Conservation (phyloP, 345 rosid genomes). For the Bruguiera parviflora region DNA sequence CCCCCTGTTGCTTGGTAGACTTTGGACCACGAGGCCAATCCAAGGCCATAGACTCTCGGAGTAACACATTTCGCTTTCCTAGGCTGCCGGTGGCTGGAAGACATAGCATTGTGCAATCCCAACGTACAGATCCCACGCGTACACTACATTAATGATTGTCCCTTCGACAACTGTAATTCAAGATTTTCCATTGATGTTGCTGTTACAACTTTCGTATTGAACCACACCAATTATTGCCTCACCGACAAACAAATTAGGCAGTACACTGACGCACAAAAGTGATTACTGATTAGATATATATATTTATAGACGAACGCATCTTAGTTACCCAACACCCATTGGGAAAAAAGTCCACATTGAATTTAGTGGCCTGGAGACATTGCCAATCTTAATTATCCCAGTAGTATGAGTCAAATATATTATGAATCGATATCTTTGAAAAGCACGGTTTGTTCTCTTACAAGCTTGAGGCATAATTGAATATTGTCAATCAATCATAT, state of each 20-base stretch:
- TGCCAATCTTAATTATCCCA: neutral
- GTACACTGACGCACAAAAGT: neutral
- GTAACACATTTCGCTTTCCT: slow-evolving; percentile 1
- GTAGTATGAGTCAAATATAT: neutral
- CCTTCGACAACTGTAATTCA: slow-evolving; percentile 3
- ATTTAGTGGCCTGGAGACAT: neutral
- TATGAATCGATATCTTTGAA: neutral
- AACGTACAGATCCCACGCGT: neutral
- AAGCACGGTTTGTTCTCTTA: neutral
- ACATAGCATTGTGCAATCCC: neutral
- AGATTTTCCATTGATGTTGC: neutral
- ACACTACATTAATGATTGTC: slow-evolving; percentile 3
- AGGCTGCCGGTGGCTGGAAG: neutral
- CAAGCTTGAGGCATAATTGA: too few relatives aligned
- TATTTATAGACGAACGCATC: neutral
- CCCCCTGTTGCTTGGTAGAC: too few relatives aligned
- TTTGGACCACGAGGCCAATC: too few relatives aligned
- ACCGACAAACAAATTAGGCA: neutral
- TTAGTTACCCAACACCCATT: neutral
- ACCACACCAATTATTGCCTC: neutral
- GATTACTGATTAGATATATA: neutral
- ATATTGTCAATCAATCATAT: neutral
- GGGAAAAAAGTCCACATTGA: too few relatives aligned
- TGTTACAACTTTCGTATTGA: too few relatives aligned
- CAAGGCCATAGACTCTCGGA: neutral